Evolutionary conservation across 257 asterid genomes (phyloP).

Genomic region (Mentha longifolia): DNA sequence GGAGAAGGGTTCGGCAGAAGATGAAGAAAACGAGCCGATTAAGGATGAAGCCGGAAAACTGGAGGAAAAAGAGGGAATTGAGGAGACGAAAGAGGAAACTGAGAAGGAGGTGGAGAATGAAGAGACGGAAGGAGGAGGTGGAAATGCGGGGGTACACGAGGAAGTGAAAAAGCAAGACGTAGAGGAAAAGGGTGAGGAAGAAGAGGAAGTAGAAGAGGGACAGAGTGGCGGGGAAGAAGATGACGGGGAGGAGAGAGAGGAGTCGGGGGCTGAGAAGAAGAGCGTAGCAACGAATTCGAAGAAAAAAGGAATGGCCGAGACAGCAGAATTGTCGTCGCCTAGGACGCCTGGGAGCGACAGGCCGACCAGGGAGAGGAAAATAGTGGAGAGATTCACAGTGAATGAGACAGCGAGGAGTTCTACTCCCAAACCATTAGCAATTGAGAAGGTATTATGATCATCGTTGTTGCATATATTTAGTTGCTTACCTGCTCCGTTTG

Average conservation of each 20-base stretch:
- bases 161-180: not conserved
- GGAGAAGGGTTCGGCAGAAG: slow-evolving; percentile 15
- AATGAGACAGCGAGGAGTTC: slow-evolving; percentile 39
- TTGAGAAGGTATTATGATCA: slow-evolving; percentile 57
- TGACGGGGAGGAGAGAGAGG: slow-evolving; percentile 23
- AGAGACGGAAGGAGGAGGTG: slow-evolving; percentile 8
- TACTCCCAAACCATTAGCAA: slow-evolving; percentile 52
- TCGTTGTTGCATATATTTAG: not conserved
- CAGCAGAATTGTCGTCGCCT: slow-evolving; percentile 41
- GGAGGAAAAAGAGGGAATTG: slow-evolving; percentile 21
- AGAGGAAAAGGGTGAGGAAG: slow-evolving; percentile 12
- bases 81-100: slow-evolving; percentile 3
- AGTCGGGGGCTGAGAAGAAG: slow-evolving; percentile 27
- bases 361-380: slow-evolving; percentile 82
- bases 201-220: not conserved
- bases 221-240: slow-evolving; percentile 30
- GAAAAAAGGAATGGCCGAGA: slow-evolving; percentile 30
- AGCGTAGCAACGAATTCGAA: slow-evolving; percentile 23
- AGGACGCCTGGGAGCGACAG: slow-evolving; percentile 52
- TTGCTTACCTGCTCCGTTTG: not conserved
- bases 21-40: not conserved
- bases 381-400: slow-evolving; percentile 64
- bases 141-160: slow-evolving; percentile 14
- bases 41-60: slow-evolving; percentile 8
- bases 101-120: slow-evolving; percentile 5